phyloP scores from a whole-genome alignment of 371 early-diverging fungal species.

The Rhizomucor miehei region DNA sequence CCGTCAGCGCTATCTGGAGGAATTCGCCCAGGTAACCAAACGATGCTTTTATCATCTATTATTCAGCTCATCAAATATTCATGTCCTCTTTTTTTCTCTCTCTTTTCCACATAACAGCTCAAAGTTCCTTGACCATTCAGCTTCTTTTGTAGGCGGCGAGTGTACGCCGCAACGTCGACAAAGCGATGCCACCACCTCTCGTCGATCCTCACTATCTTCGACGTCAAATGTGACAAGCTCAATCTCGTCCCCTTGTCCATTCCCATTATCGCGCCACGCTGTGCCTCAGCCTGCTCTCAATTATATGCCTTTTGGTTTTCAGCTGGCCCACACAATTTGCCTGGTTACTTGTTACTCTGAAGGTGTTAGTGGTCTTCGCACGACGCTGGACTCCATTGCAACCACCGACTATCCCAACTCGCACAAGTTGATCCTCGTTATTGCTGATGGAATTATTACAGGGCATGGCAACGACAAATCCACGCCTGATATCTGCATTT shows the following conservation, averaged over 20 bases:
- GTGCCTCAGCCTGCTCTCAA: conserved; percentile 47
- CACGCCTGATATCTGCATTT: conserved; percentile 75
- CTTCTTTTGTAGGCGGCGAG: conserved; percentile 9
- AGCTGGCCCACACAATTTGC: conserved; percentile 69
- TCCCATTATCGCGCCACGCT: conserved; percentile 34
- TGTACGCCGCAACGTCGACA: conserved; percentile 19
- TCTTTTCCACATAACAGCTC: conserved; percentile 9
- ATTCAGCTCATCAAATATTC: too few species aligned
- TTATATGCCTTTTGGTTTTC: conserved; percentile 67
- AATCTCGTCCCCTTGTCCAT: conserved; percentile 26
- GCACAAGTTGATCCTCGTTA: conserved; percentile 34
- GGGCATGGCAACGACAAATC: conserved; percentile 45
- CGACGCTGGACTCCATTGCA: conserved; percentile 94
- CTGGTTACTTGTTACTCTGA: conserved; percentile 92
- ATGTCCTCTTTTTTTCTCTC: conserved; percentile 7
- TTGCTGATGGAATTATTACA: conserved; percentile 50
- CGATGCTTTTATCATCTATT: neutral
- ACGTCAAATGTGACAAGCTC: conserved; percentile 13
- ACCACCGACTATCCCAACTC: conserved; percentile 31
- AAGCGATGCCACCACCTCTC: conserved; percentile 23
- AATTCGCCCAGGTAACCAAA: conserved; percentile 27
- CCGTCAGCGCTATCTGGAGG: conserved; percentile 36
- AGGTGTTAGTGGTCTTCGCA: conserved; percentile 83
- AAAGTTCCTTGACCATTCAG: conserved; percentile 4
- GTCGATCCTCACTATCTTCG: conserved; percentile 42